Conservation (phyloP, 2,329 filamentous ascomycete species). For the Xylariaceae sp. region DNA sequence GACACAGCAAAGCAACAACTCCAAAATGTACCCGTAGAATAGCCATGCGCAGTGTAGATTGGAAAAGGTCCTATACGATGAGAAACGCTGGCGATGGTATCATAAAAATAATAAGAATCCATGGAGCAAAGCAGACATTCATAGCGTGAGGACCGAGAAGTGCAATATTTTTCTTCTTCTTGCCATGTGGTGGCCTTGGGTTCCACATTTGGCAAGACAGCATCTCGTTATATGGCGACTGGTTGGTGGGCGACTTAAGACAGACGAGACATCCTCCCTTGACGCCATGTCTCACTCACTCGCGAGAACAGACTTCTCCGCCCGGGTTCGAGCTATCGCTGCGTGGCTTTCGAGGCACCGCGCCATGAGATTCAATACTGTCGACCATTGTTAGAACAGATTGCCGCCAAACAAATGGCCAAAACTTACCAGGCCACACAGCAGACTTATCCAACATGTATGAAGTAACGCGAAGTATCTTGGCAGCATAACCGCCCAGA, state of each 20-base stretch:
- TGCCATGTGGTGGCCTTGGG: too few species aligned
- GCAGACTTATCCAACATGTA: slow-evolving; percentile 85
- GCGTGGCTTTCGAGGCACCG: slow-evolving; percentile 56
- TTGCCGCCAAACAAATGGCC: background rate
- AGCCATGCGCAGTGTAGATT: slow-evolving; percentile 1
- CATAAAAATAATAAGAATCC: background rate
- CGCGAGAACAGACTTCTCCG: slow-evolving; percentile 50
- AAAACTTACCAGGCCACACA: slow-evolving; percentile 80
- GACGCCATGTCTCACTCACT: slow-evolving; percentile 32
- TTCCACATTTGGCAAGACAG: too few species aligned
- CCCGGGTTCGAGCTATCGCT: slow-evolving; percentile 48
- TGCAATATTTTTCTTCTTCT: too few species aligned
- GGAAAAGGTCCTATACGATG: slow-evolving; percentile 6
- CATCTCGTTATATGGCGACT: too few species aligned
- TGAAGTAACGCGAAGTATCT: slow-evolving; percentile 79
- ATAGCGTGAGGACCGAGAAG: slow-evolving; percentile 1
- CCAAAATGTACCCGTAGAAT: slow-evolving; percentile 8
- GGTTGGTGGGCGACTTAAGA: too few species aligned
- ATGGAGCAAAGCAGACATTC: background rate
- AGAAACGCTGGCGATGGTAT: slow-evolving; percentile 6
- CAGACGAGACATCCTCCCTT: too few species aligned
- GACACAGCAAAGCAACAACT: slow-evolving; percentile 5
- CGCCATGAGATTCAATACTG: slow-evolving; percentile 54
- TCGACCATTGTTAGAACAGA: slow-evolving; percentile 10
- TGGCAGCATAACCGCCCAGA: slow-evolving; percentile 75